Evolutionary conservation across 345 rosid species (phyloP).

Genomic region (Dovyalis caffra): DNA sequence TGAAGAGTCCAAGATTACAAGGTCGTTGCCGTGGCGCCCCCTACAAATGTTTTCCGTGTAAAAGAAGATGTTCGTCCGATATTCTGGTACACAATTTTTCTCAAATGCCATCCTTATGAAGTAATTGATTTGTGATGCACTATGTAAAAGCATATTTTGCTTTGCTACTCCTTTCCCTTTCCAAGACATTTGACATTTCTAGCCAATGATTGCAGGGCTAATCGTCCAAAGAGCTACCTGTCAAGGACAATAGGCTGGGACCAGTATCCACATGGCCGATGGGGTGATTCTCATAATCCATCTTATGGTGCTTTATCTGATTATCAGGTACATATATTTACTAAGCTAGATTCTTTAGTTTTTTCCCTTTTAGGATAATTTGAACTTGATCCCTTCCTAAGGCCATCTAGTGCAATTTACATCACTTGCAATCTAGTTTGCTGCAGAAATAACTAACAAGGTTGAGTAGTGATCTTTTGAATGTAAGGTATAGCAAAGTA

Average conservation of each 20-base stretch:
- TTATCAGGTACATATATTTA: slow-evolving; percentile 57
- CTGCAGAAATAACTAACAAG: neutral
- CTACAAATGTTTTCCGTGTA: slow-evolving; percentile 82
- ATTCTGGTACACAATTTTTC: slow-evolving; percentile 61
- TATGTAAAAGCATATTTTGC: neutral
- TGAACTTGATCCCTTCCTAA: neutral
- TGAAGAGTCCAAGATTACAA: slow-evolving; percentile 78
- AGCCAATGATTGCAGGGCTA: slow-evolving; percentile 65
- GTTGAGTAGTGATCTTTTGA: neutral
- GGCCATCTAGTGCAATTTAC: neutral
- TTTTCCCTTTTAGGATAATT: neutral
- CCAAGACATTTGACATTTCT: slow-evolving; percentile 13
- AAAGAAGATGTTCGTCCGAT: slow-evolving; percentile 96
- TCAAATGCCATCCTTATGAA: neutral
- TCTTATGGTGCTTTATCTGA: slow-evolving; percentile 82
- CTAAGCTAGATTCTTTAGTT: neutral
- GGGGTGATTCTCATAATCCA: slow-evolving; percentile 91
- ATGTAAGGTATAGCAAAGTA: neutral
- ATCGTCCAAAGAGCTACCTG: slow-evolving; percentile 97
- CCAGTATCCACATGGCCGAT: slow-evolving; percentile 81
- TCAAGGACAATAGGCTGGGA: slow-evolving; percentile 92
- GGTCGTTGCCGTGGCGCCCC: slow-evolving; percentile 94
- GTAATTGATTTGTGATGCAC: neutral
- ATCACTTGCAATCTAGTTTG: neutral
- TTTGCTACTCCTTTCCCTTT: neutral